Percentiles rank a stretch among this genome's conserved stretches.
These are phyloP conservation scores for Aspergillus calidoustus DNA, from an alignment of 2,329 filamentous ascomycete species.

Conservation along the genomic window DNA sequence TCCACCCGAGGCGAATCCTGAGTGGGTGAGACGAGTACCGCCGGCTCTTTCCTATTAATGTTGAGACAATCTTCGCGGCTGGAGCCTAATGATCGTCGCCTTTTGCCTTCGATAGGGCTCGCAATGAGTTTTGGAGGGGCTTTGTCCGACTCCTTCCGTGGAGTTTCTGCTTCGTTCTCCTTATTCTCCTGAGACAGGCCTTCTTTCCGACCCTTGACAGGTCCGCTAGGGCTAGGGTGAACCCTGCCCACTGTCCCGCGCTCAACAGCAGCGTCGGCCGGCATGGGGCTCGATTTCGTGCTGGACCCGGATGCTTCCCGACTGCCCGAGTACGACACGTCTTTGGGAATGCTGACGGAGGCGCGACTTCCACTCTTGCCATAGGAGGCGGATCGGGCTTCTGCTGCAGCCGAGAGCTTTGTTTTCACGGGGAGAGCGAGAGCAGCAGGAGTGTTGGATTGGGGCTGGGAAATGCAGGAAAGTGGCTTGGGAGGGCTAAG, in stretches of 20 bases:
- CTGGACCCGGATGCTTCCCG: conserved; percentile 41
- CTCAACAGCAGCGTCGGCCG: conserved; percentile 26
- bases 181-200: conserved; percentile 27
- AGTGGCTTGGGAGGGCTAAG: conserved; percentile 42
- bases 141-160: conserved; percentile 27
- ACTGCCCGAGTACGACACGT: conserved; percentile 35
- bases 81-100: conserved; percentile 29
- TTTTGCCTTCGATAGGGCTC: conserved; percentile 30
- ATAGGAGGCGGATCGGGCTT: conserved; percentile 34
- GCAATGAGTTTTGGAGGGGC: conserved; percentile 25
- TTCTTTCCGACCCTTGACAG: conserved; percentile 42
- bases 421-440: conserved; percentile 26
- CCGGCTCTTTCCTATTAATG: conserved; percentile 23
- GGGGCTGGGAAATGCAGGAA: conserved; percentile 34
- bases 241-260: conserved; percentile 27
- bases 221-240: conserved; percentile 38
- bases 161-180: conserved; percentile 28
- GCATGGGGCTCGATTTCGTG: conserved; percentile 28
- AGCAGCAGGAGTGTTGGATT: conserved; percentile 37
- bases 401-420: conserved; percentile 36
- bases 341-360: conserved; percentile 29
- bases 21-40: conserved; percentile 22
- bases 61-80: conserved; percentile 23
- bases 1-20: conserved; percentile 27
- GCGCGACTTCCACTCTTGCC: conserved; percentile 24